Percentiles rank a stretch among this genome's conserved stretches.
Evolutionary conservation across 129 eudicot species (phyloP).

Genomic region (sunflower (Helianthus annuus)): DNA sequence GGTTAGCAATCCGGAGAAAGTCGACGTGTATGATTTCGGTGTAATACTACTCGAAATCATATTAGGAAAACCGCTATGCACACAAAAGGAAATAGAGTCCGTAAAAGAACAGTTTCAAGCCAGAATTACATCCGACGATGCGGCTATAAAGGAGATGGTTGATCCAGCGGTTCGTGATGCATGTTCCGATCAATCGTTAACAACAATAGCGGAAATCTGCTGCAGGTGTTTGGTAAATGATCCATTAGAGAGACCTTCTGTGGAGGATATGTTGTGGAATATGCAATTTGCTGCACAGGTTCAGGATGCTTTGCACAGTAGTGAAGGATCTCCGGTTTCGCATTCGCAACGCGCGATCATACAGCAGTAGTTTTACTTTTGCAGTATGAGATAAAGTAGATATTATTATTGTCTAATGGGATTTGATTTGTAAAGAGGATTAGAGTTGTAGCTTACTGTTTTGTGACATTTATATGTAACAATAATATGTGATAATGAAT

Average conservation of each 20-base stretch:
- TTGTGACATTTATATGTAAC: conserved; percentile 19
- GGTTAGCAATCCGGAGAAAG: conserved; percentile 54
- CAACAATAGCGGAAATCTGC: conserved; percentile 70
- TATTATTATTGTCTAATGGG: background rate
- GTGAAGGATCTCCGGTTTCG: conserved; percentile 65
- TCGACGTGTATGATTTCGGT: conserved; percentile 73
- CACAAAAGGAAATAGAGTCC: conserved; percentile 45
- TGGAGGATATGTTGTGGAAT: conserved; percentile 93
- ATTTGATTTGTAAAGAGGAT: conserved; percentile 23
- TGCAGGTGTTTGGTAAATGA: conserved; percentile 55
- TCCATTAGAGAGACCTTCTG: conserved; percentile 73
- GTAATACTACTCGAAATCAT: conserved; percentile 73
- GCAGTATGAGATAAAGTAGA: conserved; percentile 12
- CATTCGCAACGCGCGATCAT: conserved; percentile 38
- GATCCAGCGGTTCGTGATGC: conserved; percentile 50
- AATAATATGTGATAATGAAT: conserved; percentile 21
- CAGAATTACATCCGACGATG: conserved; percentile 49
- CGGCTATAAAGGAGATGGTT: conserved; percentile 50
- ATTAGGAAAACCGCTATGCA: conserved; percentile 52
- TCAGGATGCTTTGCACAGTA: conserved; percentile 67
- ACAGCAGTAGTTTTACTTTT: conserved; percentile 14
- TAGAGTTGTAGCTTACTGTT: conserved; percentile 22
- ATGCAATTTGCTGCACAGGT: conserved; percentile 92
- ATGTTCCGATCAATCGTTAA: conserved; percentile 66
- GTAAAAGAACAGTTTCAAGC: conserved; percentile 60